Percentiles rank a stretch among this genome's conserved stretches.
Evolutionary conservation across 2,329 filamentous ascomycete species (phyloP).

Genomic region (Botryotinia globosa): DNA sequence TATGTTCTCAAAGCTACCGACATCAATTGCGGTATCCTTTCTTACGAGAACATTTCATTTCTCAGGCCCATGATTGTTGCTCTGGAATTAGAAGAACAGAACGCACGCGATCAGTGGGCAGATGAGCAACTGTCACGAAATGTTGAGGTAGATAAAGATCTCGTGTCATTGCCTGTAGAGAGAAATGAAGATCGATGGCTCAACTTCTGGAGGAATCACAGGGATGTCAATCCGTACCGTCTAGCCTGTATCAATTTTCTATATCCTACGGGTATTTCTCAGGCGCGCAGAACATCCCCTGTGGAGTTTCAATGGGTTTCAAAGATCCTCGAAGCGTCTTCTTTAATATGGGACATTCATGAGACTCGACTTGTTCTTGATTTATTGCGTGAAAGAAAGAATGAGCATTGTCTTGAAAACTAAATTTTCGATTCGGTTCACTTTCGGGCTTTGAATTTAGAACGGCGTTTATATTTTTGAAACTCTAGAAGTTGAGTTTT

Average conservation of each 20-base stretch:
- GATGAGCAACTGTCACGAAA: background rate
- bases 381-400: background rate
- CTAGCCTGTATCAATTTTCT: background rate
- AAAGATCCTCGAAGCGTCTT: background rate
- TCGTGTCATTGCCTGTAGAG: background rate
- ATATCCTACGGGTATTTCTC: background rate
- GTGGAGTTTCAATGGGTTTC: background rate
- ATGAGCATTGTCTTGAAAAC: background rate
- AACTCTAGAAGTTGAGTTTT: background rate
- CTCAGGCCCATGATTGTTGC: background rate
- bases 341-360: background rate
- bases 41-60: background rate
- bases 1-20: background rate
- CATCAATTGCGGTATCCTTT: background rate
- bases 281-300: background rate
- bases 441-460: background rate
- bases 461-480: background rate
- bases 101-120: background rate
- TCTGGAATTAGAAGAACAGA: background rate
- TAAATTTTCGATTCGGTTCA: background rate
- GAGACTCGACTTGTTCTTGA: background rate
- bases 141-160: background rate
- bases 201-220: background rate
- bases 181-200: background rate
- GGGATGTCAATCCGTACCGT: background rate